phyloP scores from a whole-genome alignment of 768 basidiomycete species.

The Naematelia encephala region DNA sequence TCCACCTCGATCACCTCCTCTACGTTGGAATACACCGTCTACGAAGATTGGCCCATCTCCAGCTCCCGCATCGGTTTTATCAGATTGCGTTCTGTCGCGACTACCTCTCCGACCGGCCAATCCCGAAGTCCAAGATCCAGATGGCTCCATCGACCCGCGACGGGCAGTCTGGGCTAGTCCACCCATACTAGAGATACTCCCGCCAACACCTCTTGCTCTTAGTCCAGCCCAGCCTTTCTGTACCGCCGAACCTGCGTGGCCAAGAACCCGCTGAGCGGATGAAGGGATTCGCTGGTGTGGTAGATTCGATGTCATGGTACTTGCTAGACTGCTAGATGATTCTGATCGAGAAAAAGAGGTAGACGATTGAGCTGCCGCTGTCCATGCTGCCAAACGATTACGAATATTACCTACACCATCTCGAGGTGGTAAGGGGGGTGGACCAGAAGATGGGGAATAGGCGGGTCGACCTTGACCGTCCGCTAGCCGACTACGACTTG shows the following conservation, averaged over 20 bases:
- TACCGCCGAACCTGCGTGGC: slow-evolving; percentile 41
- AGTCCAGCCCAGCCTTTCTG: slow-evolving; percentile 44
- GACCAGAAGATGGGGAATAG: slow-evolving; percentile 21
- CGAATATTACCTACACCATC: slow-evolving; percentile 35
- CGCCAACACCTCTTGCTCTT: slow-evolving; percentile 34
- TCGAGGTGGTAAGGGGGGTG: slow-evolving; percentile 27
- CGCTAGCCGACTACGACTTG: slow-evolving; percentile 27
- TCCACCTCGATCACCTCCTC: slow-evolving; percentile 14
- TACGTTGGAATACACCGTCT: slow-evolving; percentile 15
- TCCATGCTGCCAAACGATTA: slow-evolving; percentile 38
- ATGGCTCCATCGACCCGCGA: slow-evolving; percentile 3
- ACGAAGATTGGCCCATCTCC: slow-evolving; percentile 36
- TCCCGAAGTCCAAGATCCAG: slow-evolving; percentile 21
- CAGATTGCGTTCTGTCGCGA: slow-evolving; percentile 12
- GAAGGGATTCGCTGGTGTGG: slow-evolving; percentile 23
- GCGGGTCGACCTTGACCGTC: slow-evolving; percentile 38
- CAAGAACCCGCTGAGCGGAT: slow-evolving; percentile 34
- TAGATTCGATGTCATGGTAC: slow-evolving; percentile 6
- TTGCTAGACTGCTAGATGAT: slow-evolving; percentile 24
- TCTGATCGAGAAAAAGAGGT: slow-evolving; percentile 24
- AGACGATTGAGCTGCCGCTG: slow-evolving; percentile 21
- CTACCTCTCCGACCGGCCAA: slow-evolving; percentile 9
- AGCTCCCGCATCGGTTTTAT: background rate
- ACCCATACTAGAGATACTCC: slow-evolving; percentile 30
- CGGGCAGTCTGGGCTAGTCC: slow-evolving; percentile 15